Conservation (phyloP, 345 rosid genomes). For the Eucalyptus erythrocorys region DNA sequence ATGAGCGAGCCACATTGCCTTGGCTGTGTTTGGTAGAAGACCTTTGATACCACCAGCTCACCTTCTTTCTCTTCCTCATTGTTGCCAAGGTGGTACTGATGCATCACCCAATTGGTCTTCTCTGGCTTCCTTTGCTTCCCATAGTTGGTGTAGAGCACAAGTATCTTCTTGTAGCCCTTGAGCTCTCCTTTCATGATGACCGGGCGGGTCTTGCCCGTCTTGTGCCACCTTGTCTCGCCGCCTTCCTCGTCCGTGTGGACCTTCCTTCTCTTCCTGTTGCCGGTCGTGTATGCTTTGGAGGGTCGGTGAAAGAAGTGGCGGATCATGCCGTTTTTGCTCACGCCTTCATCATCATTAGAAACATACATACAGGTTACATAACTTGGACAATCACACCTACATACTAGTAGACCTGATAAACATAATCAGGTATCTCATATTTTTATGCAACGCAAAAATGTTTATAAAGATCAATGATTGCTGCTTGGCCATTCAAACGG, state of each 20-base stretch:
- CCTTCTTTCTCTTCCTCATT: constrained; percentile 94
- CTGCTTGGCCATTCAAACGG: background rate
- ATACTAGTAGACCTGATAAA: background rate
- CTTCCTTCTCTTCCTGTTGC: constrained; percentile 87
- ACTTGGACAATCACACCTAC: background rate
- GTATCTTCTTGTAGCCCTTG: constrained; percentile 85
- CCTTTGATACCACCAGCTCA: constrained; percentile 89
- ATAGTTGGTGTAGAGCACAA: constrained; percentile 93
- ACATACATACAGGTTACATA: background rate
- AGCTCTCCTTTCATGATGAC: constrained; percentile 43
- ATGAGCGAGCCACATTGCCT: constrained; percentile 56
- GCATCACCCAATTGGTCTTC: constrained; percentile 99
- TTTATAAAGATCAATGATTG: background rate
- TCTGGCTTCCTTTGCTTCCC: constrained; percentile 93
- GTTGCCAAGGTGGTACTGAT: constrained; percentile 88
- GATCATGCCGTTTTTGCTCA: constrained; percentile 73
- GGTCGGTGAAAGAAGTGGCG: constrained; percentile 99
- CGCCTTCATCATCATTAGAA: constrained; percentile 35
- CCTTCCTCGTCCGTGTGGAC: constrained; percentile 71
- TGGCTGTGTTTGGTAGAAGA: constrained; percentile 96
- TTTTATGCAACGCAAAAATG: background rate
- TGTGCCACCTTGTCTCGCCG: constrained; percentile 96
- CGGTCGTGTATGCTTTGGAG: constrained; percentile 95
- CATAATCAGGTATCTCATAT: background rate
- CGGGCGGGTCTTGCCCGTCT: constrained; percentile 94